Conservation (phyloP, 371 early-diverging fungal genomes). For the Mucor piriformis region DNA sequence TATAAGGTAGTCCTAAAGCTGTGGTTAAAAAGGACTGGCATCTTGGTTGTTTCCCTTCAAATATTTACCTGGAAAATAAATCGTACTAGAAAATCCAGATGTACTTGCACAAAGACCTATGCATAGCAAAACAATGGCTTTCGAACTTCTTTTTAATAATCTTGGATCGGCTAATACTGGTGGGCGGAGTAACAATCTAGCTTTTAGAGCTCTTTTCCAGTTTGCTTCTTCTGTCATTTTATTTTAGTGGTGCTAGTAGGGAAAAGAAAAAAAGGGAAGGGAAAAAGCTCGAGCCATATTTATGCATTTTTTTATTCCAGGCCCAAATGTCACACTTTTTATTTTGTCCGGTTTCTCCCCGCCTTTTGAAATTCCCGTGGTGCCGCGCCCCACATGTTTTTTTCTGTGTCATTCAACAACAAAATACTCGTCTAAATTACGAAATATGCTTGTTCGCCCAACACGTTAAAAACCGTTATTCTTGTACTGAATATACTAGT, state of each 20-base stretch:
- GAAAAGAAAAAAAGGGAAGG: neutral
- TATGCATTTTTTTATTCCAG: neutral
- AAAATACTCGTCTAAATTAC: no score
- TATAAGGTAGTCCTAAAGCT: slow-evolving; percentile 42
- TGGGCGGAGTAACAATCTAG: slow-evolving; percentile 9
- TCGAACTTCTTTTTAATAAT: slow-evolving; percentile 2
- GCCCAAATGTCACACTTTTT: neutral
- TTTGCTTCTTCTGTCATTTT: slow-evolving; percentile 10
- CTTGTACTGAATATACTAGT: no score
- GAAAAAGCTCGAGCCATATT: neutral
- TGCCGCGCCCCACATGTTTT: slow-evolving; percentile 2
- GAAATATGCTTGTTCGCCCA: no score
- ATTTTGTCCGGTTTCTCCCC: slow-evolving; percentile 4
- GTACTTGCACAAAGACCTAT: slow-evolving; percentile 17
- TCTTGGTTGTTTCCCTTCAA: neutral
- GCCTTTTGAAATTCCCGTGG: slow-evolving; percentile 1
- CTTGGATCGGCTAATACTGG: slow-evolving; percentile 24
- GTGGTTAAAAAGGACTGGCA: neutral
- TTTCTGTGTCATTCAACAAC: no score
- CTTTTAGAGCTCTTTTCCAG: slow-evolving; percentile 3
- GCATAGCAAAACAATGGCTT: slow-evolving; percentile 7
- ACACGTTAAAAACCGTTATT: no score
- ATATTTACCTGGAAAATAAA: slow-evolving; percentile 31
- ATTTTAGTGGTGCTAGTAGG: neutral
- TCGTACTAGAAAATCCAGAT: slow-evolving; percentile 31